phyloP scores from a whole-genome alignment of 768 basidiomycete species.

The Tubosaeta brunneosetosa region DNA sequence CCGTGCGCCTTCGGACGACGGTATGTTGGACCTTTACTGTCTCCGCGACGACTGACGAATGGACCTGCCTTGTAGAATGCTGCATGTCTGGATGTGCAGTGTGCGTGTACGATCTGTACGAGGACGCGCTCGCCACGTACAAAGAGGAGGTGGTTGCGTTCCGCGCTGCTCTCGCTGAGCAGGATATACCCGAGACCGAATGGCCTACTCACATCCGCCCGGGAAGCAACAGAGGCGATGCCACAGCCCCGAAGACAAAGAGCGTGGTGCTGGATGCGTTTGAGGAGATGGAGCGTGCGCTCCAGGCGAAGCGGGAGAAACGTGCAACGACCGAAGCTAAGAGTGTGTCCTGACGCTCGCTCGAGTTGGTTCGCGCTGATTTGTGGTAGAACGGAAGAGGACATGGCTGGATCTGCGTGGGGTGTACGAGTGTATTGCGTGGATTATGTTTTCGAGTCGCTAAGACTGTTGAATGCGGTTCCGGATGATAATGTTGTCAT shows the following conservation, averaged over 20 bases:
- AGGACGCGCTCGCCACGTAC: constrained; percentile 65
- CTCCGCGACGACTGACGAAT: not conserved
- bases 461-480: not conserved
- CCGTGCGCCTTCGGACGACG: constrained; percentile 59
- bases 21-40: constrained; percentile 29
- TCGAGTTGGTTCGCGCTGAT: constrained; percentile 9
- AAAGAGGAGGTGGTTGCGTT: constrained; percentile 48
- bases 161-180: constrained; percentile 43
- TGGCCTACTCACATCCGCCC: constrained; percentile 61
- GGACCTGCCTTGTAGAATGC: constrained; percentile 57
- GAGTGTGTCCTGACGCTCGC: constrained; percentile 34
- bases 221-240: not conserved
- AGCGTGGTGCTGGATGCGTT: constrained; percentile 56
- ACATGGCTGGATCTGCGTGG: constrained; percentile 16
- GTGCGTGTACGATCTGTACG: constrained; percentile 88
- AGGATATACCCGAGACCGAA: constrained; percentile 47
- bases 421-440: constrained; percentile 44
- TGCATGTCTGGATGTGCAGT: constrained; percentile 94
- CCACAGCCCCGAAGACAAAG: constrained; percentile 15
- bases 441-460: constrained; percentile 48
- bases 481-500: not conserved
- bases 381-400: not conserved
- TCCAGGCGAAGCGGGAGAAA: constrained; percentile 43
- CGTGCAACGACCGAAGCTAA: constrained; percentile 32
- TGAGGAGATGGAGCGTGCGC: constrained; percentile 60